Base-by-base conservation (phyloP, 208 protist genomes). In the Naegleria lovaniensis region DNA sequence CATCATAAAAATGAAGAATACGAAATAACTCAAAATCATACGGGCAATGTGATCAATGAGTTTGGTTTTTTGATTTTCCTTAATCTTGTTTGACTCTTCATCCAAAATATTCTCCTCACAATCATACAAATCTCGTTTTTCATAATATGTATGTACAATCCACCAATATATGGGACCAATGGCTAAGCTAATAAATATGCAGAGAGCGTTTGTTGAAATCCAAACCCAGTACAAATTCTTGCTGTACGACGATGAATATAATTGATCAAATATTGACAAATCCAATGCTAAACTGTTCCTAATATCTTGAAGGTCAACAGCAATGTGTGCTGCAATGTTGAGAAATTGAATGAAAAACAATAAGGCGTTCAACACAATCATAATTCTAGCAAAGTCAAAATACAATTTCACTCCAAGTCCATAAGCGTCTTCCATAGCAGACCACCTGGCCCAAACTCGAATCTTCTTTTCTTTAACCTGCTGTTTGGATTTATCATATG, bases 331-430 rank as follows among this genome's bases (percentile, higher is more conserved):
- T 11, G 41, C 36, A 43, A 85, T 48, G 41, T 85, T 85, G 5
- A 48, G 7, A 6, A 85, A 16, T 48, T 85, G 83, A n/a, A 85
- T 48, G 0, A 40, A 43, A 85, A 85, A 85, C 29, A 85, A n/a
- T 29, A 85, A 43, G n/a, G 40, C 15, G 29, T 85, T 48, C 16
- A 85, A 40, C 1, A 48, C 83, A 51, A 85, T 85, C 40, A 85
- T n/a, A 9, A 85, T 19, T 48, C 40, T 85, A 19, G 40, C 40
- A 85, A 85, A 85, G 36, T 85, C 40, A 85, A 85, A 85, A 85
- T 85, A 85, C 5, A 85, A 29, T 40, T 85, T 40, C 29, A 85
- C n/a, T 13, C 83, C 40, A 0, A 85, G 41, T 22, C 83, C 83
- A 33, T 48, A 48, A 0, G 11, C 40, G 5, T 48, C 16, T 85